Percentiles rank a stretch among this genome's conserved stretches.
Conservation (phyloP, 2,329 filamentous ascomycete genomes). For the Botrytis paeoniae region DNA sequence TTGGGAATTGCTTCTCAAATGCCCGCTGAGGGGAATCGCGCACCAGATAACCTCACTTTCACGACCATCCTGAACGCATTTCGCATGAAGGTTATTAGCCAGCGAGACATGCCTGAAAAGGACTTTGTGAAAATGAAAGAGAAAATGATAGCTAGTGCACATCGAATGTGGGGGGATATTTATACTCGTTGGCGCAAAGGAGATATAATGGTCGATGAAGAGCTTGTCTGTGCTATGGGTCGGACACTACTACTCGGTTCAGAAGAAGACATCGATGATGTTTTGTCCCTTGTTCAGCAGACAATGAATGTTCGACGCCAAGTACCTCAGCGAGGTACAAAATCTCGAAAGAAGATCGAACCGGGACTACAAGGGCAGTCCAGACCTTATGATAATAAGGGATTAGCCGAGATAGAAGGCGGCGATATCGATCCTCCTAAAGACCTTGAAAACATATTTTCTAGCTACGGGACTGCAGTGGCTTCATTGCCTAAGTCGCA, state of each 20-base stretch:
- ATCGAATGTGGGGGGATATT: constrained; percentile 78
- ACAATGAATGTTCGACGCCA: constrained; percentile 71
- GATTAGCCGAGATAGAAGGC: neutral
- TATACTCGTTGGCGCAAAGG: constrained; percentile 72
- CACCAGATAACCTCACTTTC: constrained; percentile 72
- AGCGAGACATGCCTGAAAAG: constrained; percentile 32
- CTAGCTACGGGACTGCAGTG: neutral
- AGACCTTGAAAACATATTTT: neutral
- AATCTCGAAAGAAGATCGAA: constrained; percentile 8
- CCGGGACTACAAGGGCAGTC: constrained; percentile 13
- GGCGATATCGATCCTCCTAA: neutral
- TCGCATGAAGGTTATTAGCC: constrained; percentile 44
- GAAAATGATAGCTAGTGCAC: constrained; percentile 61
- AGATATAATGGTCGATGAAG: constrained; percentile 70
- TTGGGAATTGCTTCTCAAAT: constrained; percentile 74
- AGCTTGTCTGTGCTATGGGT: constrained; percentile 78
- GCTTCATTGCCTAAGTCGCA: constrained; percentile 20
- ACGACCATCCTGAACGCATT: constrained; percentile 80
- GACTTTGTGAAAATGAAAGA: constrained; percentile 38
- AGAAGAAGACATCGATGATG: constrained; percentile 62
- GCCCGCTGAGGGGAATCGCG: constrained; percentile 58
- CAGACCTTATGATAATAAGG: neutral
- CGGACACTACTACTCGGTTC: constrained; percentile 67
- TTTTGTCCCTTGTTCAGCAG: constrained; percentile 75
- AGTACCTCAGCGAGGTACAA: constrained; percentile 22